These are phyloP conservation scores for Diplodia sapinea DNA, from an alignment of 2,329 filamentous ascomycete genomes.

Conservation along the genomic window DNA sequence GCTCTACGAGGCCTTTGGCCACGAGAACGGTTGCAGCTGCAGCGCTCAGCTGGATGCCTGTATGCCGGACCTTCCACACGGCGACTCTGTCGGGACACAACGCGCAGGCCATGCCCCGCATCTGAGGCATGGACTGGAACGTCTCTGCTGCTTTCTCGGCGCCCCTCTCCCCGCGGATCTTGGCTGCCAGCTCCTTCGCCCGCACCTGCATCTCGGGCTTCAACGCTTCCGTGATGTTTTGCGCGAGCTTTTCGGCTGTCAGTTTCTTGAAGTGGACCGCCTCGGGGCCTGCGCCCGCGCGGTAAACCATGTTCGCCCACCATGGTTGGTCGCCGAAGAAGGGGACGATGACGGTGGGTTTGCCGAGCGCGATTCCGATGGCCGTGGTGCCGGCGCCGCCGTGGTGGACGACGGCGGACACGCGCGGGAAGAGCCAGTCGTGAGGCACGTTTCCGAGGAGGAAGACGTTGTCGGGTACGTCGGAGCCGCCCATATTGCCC, in stretches of 20 bases:
- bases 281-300: conserved; percentile 66
- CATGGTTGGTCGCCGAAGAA: conserved; percentile 83
- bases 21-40: not conserved
- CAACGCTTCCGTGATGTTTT: conserved; percentile 61
- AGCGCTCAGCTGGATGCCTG: not conserved
- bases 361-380: conserved; percentile 72
- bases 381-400: conserved; percentile 78
- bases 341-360: conserved; percentile 76
- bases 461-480: conserved; percentile 63
- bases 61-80: not conserved
- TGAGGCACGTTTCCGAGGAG: conserved; percentile 77
- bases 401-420: conserved; percentile 26
- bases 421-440: conserved; percentile 70
- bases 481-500: conserved; percentile 67
- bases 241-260: conserved; percentile 66
- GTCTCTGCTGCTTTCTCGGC: not conserved
- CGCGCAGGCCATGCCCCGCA: not conserved
- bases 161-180: not conserved
- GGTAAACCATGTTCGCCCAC: conserved; percentile 73
- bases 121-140: conserved; percentile 2
- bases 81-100: conserved; percentile 6
- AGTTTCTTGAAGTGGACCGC: conserved; percentile 71
- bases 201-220: not conserved
- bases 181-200: not conserved
- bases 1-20: not conserved